Evolutionary conservation across 2,329 filamentous ascomycete species (phyloP), one percentile per base, ranked within the genome.

Genomic region (Venturia aucupariae): DNA sequence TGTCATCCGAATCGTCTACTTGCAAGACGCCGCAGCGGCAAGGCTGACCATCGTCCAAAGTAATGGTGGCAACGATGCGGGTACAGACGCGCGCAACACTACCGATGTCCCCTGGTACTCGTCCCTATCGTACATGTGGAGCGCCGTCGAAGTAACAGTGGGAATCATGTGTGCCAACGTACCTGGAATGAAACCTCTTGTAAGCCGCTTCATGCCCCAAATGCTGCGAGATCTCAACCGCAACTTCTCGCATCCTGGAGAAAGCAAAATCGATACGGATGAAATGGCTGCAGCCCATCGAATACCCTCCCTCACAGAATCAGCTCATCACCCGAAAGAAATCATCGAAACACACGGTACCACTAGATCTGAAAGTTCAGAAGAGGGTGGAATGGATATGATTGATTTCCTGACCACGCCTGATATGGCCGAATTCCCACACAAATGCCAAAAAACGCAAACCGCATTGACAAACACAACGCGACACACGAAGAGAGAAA

Each of bases 111-210:
- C 80, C 44, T 86, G 82, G 86, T 92, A 93, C 71, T 90, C 90
- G 0, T 90, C 90, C 0, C 77, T 92, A 5, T 90, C 90, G 0
- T 88, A 95, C 72, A 93, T 96, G 90, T 97, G 92, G 93, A 93
- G 90, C 19, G 89, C 88, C 15, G 86, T 97, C 63, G 92, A 97
- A 74, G 91, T 96, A 71, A 94, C 96, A 68, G 81, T 95, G 1
- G 92, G 91, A 22, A 92, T 97, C 69, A 88, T 92, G 68, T 96
- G 90, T 72, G 92, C 89, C 51, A 96, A 92, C 70, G 89, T 97
- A n/a, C 93, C 93, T 10, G 93, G 89, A 0, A 78, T 97, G 67
- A 97, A 97, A 73, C 92, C 93, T 1, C 79, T 97, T 7, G 86
- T 93, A 64, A 84, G 90, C 48, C 78, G 82, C 13, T 80, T 86